Evolutionary conservation across 345 rosid genomes (phyloP).

Genomic region (Populus ilicifolia): DNA sequence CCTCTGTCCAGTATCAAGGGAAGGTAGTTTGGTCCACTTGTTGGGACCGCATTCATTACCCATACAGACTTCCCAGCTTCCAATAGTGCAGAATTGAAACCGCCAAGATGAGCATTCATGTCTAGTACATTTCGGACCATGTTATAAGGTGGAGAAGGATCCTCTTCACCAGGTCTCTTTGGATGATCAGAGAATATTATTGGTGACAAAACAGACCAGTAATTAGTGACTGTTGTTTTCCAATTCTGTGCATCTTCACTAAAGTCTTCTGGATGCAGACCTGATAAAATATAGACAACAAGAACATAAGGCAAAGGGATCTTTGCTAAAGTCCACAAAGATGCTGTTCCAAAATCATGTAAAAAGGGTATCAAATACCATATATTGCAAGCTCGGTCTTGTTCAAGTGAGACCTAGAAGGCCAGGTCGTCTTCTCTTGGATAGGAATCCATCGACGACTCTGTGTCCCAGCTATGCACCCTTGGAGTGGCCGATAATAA

Average conservation of each 20-base stretch:
- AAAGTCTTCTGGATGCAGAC: conserved; percentile 61
- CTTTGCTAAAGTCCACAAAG: not conserved
- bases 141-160: conserved; percentile 95
- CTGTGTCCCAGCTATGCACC: conserved; percentile 77
- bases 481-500: conserved; percentile 77
- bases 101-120: conserved; percentile 94
- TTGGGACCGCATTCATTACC: conserved; percentile 98
- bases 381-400: conserved; percentile 71
- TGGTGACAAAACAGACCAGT: conserved; percentile 97
- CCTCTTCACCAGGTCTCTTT: conserved; percentile 98
- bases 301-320: not conserved
- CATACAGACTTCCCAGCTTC: conserved; percentile 81
- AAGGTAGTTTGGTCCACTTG: conserved; percentile 73
- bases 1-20: conserved; percentile 91
- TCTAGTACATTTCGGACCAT: conserved; percentile 94
- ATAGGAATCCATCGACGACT: conserved; percentile 90
- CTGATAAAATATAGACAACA: conserved; percentile 32
- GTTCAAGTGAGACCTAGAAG: conserved; percentile 69
- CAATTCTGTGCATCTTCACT: conserved; percentile 59
- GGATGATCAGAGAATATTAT: conserved; percentile 99
- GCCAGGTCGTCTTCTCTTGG: conserved; percentile 75
- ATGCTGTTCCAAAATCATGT: not conserved
- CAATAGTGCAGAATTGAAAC: conserved; percentile 77
- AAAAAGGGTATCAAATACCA: conserved; percentile 40
- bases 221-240: conserved; percentile 57